Evolutionary conservation across 805 yeast species (phyloP), one percentile per base, ranked within the genome.

Genomic region (Wickerhamomyces xylosicus): DNA sequence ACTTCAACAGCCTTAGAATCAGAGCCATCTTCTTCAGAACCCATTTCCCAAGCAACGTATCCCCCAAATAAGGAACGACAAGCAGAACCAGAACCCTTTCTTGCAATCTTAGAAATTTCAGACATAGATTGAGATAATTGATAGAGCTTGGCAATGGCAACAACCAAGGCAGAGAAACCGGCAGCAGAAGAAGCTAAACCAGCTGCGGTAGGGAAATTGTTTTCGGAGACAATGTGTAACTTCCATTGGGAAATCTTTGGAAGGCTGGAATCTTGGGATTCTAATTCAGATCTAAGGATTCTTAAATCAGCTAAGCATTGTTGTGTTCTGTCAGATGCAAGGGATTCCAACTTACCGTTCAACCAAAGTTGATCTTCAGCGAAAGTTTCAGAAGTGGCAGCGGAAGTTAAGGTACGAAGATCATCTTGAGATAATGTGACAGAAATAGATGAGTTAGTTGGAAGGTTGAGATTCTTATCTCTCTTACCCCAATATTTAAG

Each of bases 31-130:
- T 47, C 62, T 42, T 55, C 46, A 3, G 50, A 47, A 41, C 99
- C 99, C 97, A 89, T 87, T 61, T 92, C 96, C 99, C 99, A 92
- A 3, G 97, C 97, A 11, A 92, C 99, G 56, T 78, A 92, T 7
- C 99, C 99, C 36, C 98, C 97, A 62, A 85, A 86, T 45, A 92
- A 67, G 8, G 97, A 92, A 61, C 99, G 74, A 64, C 99, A 92
- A 6, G 98, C 98, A 13, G 96, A 86, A 3, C 98, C 99, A 6
- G 97, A 87, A 25, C 99, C 99, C 64, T 87, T 90, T 63, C 99
- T 79, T 13, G 99, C 98, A 55, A 92, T 83, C 56, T 80, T 82
- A 47, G 95, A 85, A 46, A 92, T 72, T 54, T 87, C 95, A 18
- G 92, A 82, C 54, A 74, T 69, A 44, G 82, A 74, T 54, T 84